Percentiles rank a stretch among this genome's conserved stretches.
These are phyloP conservation scores for Plasmopara halstedii DNA, from an alignment of 352 stramenopile genomes.

Conservation along the genomic window DNA sequence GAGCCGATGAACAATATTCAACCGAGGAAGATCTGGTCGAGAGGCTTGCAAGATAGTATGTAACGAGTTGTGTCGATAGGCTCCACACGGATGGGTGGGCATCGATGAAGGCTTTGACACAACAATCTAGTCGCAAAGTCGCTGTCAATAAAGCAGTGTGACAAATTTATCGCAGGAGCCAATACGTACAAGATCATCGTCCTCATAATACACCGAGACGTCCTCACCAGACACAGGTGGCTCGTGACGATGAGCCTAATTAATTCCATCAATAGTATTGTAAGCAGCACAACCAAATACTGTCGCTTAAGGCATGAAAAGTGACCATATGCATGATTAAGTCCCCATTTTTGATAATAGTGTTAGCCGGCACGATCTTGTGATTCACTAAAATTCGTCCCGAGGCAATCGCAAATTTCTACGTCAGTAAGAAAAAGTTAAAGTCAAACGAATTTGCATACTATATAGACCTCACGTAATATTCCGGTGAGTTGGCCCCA, in stretches of 20 bases:
- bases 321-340: conserved; percentile 88
- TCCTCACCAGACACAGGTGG: conserved; percentile 86
- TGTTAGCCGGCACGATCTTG: conserved; percentile 62
- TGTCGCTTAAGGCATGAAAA: neutral
- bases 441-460: neutral
- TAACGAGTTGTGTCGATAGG: conserved; percentile 94
- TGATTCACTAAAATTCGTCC: conserved; percentile 93
- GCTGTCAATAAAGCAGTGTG: neutral
- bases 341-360: conserved; percentile 89
- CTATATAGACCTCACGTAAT: conserved; percentile 48
- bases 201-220: conserved; percentile 69
- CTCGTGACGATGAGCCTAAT: conserved; percentile 93
- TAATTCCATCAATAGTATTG: neutral
- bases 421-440: neutral
- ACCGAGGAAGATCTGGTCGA: conserved; percentile 55
- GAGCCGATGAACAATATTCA: conserved; percentile 92
- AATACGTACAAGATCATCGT: conserved; percentile 58
- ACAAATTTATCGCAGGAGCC: neutral
- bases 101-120: conserved; percentile 90
- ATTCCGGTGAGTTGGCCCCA: conserved; percentile 75
- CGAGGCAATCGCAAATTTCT: conserved; percentile 89
- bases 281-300: neutral
- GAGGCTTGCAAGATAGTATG: conserved; percentile 67
- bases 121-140: conserved; percentile 41
- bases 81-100: conserved; percentile 91